These are phyloP conservation scores for Asterophora parasitica DNA, from an alignment of 768 basidiomycete genomes.

Conservation along the genomic window DNA sequence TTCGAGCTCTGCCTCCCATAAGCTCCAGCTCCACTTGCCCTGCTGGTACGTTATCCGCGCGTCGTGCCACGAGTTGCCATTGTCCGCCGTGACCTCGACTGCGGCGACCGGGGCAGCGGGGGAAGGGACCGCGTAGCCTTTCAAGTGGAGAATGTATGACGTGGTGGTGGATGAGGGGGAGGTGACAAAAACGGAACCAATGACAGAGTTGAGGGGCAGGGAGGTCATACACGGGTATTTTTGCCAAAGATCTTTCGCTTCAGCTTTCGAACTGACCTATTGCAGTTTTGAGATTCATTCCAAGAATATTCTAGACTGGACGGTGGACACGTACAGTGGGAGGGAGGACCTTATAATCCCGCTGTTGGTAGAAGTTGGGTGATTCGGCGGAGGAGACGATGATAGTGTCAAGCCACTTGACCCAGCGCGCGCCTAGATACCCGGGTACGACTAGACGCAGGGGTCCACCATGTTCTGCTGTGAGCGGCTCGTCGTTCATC, in stretches of 20 bases:
- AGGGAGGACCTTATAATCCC: slow-evolving; percentile 64
- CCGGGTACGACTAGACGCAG: slow-evolving; percentile 68
- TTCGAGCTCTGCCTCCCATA: slow-evolving; percentile 54
- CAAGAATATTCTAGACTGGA: slow-evolving; percentile 4
- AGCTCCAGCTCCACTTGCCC: slow-evolving; percentile 70
- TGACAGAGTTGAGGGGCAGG: slow-evolving; percentile 59
- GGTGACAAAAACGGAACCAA: slow-evolving; percentile 36
- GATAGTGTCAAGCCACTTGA: slow-evolving; percentile 70
- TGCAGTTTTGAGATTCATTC: background rate
- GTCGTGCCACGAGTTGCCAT: slow-evolving; percentile 45
- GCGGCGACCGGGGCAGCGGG: slow-evolving; percentile 36
- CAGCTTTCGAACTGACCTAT: slow-evolving; percentile 43
- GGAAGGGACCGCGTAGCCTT: slow-evolving; percentile 57
- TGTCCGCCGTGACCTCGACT: slow-evolving; percentile 51
- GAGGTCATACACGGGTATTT: slow-evolving; percentile 55
- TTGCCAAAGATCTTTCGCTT: slow-evolving; percentile 43
- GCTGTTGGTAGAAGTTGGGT: slow-evolving; percentile 66
- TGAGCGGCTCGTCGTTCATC: slow-evolving; percentile 63
- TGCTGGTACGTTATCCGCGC: slow-evolving; percentile 54
- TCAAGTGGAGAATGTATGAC: slow-evolving; percentile 28
- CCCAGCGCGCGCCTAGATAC: slow-evolving; percentile 65
- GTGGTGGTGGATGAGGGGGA: slow-evolving; percentile 23
- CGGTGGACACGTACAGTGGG: slow-evolving; percentile 39
- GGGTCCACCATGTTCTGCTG: slow-evolving; percentile 60
- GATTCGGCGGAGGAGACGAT: slow-evolving; percentile 51